Conservation (phyloP, 2,329 filamentous ascomycete genomes). For the Colletotrichum chlorophyti region DNA sequence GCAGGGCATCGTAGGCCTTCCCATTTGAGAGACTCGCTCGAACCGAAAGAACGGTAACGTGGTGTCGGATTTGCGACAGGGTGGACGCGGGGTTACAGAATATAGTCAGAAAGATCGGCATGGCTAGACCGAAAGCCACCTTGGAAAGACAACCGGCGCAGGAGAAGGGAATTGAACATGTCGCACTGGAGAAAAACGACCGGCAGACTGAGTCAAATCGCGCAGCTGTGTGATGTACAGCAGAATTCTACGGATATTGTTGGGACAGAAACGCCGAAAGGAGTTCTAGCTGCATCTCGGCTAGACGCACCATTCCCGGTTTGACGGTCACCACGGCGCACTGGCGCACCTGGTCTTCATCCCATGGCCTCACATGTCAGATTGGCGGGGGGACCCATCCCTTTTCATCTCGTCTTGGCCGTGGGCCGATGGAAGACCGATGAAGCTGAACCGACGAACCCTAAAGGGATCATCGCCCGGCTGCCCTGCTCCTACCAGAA, state of each 20-base stretch:
- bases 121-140: too few relatives aligned
- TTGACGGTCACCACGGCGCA: not conserved
- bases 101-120: too few relatives aligned
- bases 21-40: too few relatives aligned
- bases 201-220: not conserved
- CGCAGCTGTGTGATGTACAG: not conserved
- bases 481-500: too few relatives aligned
- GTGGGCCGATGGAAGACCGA: not conserved
- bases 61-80: too few relatives aligned
- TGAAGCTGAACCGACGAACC: not conserved
- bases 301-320: conserved; percentile 2
- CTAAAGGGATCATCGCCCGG: too few relatives aligned
- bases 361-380: conserved; percentile 10
- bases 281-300: conserved; percentile 9
- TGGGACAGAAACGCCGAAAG: not conserved
- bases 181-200: too few relatives aligned
- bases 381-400: not conserved
- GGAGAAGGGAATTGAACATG: too few relatives aligned
- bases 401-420: not conserved
- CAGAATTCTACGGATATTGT: not conserved
- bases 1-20: too few relatives aligned
- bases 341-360: not conserved
- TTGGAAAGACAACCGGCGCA: too few relatives aligned
- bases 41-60: too few relatives aligned
- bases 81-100: too few relatives aligned